Base-by-base conservation (phyloP, 805 yeast species). In the Aciculoconidium aculeatum region DNA sequence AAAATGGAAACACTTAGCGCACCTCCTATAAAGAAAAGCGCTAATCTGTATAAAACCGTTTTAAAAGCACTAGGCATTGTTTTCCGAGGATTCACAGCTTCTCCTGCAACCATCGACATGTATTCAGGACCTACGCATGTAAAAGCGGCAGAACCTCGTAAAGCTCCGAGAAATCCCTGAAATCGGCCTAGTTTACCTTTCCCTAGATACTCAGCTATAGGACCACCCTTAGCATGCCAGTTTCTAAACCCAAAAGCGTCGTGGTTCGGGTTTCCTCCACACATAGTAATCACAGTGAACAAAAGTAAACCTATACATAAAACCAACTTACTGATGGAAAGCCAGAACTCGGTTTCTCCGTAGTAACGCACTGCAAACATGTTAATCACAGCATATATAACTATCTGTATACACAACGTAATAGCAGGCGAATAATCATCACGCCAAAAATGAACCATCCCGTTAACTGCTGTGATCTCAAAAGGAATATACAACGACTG, bases 51-150 rank as follows among this genome's bases (percentile, higher is more conserved):
- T 36, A 83, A 76, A 11, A 85, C 85, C 32, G 80, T 80, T 40
- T 74, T 78, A 61, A 78, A 83, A 0, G 94, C 95, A 17, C 67
- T 67, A n/a, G 92, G 87, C 49, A 86, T 59, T 5, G 75, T 75
- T 31, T 70, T 70, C 30, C 90, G 68, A 7, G 94, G 94, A 41
- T 76, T 65, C 18, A 69, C 60, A 3, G 84, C 75, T 51, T 86
- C 95, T 26, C 94, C 86, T 3, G 94, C 94, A 18, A 84, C 75
- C 82, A 82, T 78, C 1, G 90, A 70, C 19, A 86, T 72, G 44
- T 82, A 81, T 53, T 86, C 95, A 2, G 95, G 94, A 0, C 94
- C 95, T 3, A 84, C 84, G 40, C 82, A 76, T 11, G 92, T 80
- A 51, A 80, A 85, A 16, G 81, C 64, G 6, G 94, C 94, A 4